These are phyloP conservation scores for Hordeum vulgare DNA, from an alignment of 176 grass and related monocot species.

Conservation along the genomic window DNA sequence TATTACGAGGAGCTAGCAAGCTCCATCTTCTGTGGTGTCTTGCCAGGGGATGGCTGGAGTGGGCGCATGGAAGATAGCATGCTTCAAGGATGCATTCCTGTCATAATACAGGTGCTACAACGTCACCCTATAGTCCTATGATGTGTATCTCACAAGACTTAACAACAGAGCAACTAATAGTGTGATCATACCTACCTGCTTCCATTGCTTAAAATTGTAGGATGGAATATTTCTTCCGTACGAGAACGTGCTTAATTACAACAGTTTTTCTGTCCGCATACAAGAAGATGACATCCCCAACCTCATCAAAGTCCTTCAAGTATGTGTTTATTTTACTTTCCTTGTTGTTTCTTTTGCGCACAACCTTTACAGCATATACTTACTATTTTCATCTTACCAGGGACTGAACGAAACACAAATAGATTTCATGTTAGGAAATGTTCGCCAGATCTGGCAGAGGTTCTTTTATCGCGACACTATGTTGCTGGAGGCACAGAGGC, in stretches of 20 bases:
- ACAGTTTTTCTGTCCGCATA: constrained; percentile 75
- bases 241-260: constrained; percentile 84
- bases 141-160: constrained; percentile 4
- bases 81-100: constrained; percentile 87
- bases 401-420: constrained; percentile 67
- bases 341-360: neutral
- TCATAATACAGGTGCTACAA: constrained; percentile 82
- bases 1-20: constrained; percentile 78
- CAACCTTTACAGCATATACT: constrained; percentile 1
- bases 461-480: constrained; percentile 87
- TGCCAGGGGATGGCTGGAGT: constrained; percentile 98
- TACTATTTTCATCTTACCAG: constrained; percentile 30
- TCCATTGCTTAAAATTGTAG: constrained; percentile 39
- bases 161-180: neutral
- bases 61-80: constrained; percentile 95
- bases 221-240: constrained; percentile 91
- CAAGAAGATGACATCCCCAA: constrained; percentile 84
- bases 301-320: constrained; percentile 63
- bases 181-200: neutral
- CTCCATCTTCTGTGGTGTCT: constrained; percentile 88
- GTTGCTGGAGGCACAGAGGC: constrained; percentile 76
- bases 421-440: constrained; percentile 89
- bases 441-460: constrained; percentile 74
- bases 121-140: neutral
- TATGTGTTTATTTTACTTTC: constrained; percentile 9